These are phyloP conservation scores for Neurospora sp. DNA, from an alignment of 495 filamentous ascomycete species.

Conservation along the genomic window DNA sequence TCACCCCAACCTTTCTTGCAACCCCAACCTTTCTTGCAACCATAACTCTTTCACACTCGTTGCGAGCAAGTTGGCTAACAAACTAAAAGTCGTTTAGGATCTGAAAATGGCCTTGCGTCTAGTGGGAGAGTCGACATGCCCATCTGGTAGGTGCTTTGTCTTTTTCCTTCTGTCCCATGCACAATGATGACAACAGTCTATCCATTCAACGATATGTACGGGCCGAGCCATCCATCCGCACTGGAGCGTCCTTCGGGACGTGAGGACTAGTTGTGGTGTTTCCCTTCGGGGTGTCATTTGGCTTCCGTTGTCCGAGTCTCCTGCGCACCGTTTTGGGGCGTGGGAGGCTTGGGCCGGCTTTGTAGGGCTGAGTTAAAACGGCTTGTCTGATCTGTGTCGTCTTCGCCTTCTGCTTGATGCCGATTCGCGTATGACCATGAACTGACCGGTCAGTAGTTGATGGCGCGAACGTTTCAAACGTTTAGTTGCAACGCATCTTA, in stretches of 20 bases:
- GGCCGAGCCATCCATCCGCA: conserved; percentile 70
- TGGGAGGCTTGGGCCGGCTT: conserved; percentile 27
- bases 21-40: conserved; percentile 3
- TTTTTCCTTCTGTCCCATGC: conserved; percentile 4
- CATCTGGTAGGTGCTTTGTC: not conserved
- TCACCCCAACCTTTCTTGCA: conserved; percentile 2
- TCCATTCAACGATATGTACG: conserved; percentile 93
- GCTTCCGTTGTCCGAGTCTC: conserved; percentile 31
- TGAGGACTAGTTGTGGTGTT: conserved; percentile 91
- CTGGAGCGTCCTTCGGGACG: conserved; percentile 50
- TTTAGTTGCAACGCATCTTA: not conserved
- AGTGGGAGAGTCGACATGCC: conserved; percentile 9
- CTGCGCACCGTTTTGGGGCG: conserved; percentile 34
- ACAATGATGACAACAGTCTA: conserved; percentile 95
- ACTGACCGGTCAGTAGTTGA: not conserved
- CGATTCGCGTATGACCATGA: not conserved
- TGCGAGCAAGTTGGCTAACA: not conserved
- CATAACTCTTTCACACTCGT: not conserved
- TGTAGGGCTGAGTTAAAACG: conserved; percentile 42
- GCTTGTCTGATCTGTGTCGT: conserved; percentile 30
- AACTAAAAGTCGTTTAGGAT: not conserved
- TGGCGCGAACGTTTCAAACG: not conserved
- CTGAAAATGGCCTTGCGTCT: not conserved
- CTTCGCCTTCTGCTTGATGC: not conserved
- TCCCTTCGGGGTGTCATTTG: conserved; percentile 35